Conservation (phyloP, 352 stramenopile species). For the Aphanomyces stellatus region DNA sequence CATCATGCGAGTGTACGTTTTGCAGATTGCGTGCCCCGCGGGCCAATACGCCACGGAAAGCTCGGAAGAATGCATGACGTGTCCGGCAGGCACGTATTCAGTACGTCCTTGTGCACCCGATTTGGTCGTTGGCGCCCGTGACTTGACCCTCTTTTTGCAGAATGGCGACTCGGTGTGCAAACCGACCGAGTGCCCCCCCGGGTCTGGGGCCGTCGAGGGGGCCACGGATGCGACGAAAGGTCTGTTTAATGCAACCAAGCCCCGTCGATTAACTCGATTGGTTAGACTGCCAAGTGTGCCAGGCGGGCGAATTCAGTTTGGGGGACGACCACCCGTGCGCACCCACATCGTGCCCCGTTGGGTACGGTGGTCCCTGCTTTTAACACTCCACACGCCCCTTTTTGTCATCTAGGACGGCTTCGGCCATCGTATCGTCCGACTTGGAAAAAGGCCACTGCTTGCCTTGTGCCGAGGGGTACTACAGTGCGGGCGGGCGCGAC, state of each 20-base stretch:
- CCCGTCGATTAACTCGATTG: too few species aligned
- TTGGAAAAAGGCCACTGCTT: constrained; percentile 42
- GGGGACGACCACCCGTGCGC: constrained; percentile 44
- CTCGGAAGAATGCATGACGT: constrained; percentile 4
- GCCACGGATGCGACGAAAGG: constrained; percentile 32
- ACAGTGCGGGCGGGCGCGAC: constrained; percentile 28
- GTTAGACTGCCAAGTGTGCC: constrained; percentile 35
- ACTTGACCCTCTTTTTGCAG: neutral
- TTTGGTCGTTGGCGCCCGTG: neutral
- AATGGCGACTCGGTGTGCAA: constrained; percentile 31
- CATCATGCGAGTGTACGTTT: neutral
- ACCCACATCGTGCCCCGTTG: constrained; percentile 26
- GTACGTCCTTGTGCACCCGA: neutral
- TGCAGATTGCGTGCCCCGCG: constrained; percentile 2
- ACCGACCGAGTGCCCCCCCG: constrained; percentile 30
- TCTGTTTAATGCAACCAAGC: too few species aligned
- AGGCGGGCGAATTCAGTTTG: constrained; percentile 30
- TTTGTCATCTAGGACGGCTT: constrained; percentile 11
- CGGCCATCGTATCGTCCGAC: constrained; percentile 3
- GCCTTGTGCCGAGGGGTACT: constrained; percentile 32
- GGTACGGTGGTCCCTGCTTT: constrained; percentile 7
- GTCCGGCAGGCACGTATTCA: constrained; percentile 11
- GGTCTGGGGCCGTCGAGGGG: constrained; percentile 31
- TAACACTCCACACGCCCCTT: neutral
- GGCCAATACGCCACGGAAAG: constrained; percentile 15